phyloP scores from a whole-genome alignment of 2,329 filamentous ascomycete genomes.

The Beauveria sp. region DNA sequence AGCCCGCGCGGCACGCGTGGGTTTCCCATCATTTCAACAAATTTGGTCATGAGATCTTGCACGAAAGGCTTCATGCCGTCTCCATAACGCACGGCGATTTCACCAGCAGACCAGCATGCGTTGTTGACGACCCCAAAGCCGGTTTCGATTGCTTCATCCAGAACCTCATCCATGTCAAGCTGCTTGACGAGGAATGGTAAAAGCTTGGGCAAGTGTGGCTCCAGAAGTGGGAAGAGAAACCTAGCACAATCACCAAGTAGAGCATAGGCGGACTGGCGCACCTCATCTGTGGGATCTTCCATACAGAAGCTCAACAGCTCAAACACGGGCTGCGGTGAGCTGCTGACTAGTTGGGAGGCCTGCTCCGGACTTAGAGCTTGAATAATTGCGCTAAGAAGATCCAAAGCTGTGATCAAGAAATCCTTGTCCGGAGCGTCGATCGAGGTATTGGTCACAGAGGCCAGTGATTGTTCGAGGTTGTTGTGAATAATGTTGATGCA shows the following conservation, averaged over 20 bases:
- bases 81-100: constrained; percentile 76
- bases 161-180: constrained; percentile 69
- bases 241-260: constrained; percentile 91
- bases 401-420: constrained; percentile 89
- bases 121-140: constrained; percentile 95
- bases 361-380: constrained; percentile 73
- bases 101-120: constrained; percentile 92
- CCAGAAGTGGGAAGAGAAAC: constrained; percentile 77
- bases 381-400: constrained; percentile 86
- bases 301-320: constrained; percentile 86
- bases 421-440: constrained; percentile 87
- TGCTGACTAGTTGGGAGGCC: constrained; percentile 67
- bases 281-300: constrained; percentile 84
- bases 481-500: constrained; percentile 88
- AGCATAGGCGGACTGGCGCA: constrained; percentile 92
- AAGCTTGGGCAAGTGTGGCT: constrained; percentile 63
- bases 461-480: constrained; percentile 75
- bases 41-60: constrained; percentile 65
- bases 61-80: constrained; percentile 70
- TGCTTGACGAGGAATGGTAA: constrained; percentile 80
- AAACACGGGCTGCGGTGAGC: constrained; percentile 77
- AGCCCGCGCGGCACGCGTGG: constrained; percentile 79
- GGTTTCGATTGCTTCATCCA: constrained; percentile 74
- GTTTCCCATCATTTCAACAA: constrained; percentile 77
- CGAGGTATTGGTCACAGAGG: constrained; percentile 57